Percentiles rank a stretch among this genome's conserved stretches.
phyloP scores from a whole-genome alignment of 176 grass and related monocot genomes.

The Eragrostis nindensis region DNA sequence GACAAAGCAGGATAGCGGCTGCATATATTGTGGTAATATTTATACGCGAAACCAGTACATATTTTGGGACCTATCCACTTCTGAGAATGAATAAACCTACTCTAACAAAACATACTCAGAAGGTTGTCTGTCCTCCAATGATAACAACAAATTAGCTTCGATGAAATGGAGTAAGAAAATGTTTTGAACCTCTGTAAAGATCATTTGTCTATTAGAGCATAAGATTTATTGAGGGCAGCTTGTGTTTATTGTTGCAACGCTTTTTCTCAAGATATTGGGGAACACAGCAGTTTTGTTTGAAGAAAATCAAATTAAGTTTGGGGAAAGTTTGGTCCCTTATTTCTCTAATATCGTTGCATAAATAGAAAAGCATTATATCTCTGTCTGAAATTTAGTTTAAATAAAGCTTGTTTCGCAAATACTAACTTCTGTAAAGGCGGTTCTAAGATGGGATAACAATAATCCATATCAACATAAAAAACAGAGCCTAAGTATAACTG shows the following conservation, averaged over 20 bases:
- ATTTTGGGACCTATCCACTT: constrained; percentile 21
- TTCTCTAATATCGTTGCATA: not conserved
- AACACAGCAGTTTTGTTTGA: constrained; percentile 1
- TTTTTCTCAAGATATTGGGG: not conserved
- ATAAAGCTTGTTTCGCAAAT: not conserved
- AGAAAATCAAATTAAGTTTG: not conserved
- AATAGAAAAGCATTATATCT: not conserved
- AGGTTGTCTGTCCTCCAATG: constrained; percentile 13
- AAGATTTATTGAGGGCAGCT: constrained; percentile 18
- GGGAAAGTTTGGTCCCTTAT: not conserved
- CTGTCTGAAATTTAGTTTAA: not conserved
- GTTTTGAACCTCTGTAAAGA: not conserved
- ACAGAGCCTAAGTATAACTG: not conserved
- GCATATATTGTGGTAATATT: constrained; percentile 24
- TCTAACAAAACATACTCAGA: not conserved
- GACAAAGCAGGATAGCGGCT: constrained; percentile 10
- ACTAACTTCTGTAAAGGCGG: not conserved
- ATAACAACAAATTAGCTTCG: not conserved
- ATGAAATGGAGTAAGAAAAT: not conserved
- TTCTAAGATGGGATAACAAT: constrained; percentile 3
- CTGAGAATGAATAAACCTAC: not conserved
- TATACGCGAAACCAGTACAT: constrained; percentile 2
- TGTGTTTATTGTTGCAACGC: not conserved
- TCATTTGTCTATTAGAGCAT: not conserved
- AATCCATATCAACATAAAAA: not conserved